A percentile compares a stretch with the other conserved stretches of the same genome.
phyloP scores from a whole-genome alignment of 2,329 filamentous ascomycete genomes.

The Geosmithia morbida region DNA sequence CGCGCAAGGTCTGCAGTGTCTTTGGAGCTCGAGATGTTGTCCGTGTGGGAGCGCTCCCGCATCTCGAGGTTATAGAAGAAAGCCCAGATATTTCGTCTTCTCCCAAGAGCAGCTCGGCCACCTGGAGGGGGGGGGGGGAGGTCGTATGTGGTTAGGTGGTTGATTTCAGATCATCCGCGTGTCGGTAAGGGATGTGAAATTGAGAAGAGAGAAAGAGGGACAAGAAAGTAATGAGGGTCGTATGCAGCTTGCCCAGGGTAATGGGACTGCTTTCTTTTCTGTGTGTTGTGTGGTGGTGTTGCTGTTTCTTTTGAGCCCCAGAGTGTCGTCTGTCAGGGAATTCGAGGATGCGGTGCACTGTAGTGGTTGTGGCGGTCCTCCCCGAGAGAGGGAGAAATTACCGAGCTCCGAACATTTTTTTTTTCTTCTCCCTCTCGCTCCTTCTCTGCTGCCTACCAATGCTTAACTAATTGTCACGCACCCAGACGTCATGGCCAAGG shows the following conservation, averaged over 20 bases:
- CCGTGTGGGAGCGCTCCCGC: neutral
- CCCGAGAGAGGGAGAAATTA: neutral
- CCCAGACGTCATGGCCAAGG: neutral
- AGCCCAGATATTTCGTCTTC: neutral
- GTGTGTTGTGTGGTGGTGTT: too few relatives aligned
- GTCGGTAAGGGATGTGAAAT: too few relatives aligned
- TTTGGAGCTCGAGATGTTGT: neutral
- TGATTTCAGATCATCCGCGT: neutral
- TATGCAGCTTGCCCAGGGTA: too few relatives aligned
- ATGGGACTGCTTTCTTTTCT: too few relatives aligned
- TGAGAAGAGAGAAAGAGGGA: too few relatives aligned
- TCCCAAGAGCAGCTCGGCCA: neutral
- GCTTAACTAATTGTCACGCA: neutral
- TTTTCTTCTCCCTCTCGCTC: neutral
- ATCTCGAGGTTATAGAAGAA: neutral
- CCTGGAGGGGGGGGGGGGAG: neutral
- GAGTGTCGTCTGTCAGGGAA: neutral
- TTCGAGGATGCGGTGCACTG: neutral
- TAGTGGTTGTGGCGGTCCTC: neutral
- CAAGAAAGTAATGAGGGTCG: too few relatives aligned
- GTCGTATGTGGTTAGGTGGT: neutral
- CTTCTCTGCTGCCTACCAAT: neutral
- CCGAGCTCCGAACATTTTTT: neutral
- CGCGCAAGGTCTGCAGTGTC: neutral
- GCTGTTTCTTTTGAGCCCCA: neutral